Evolutionary conservation across 148 eudicot genomes (phyloP), one percentile per base, ranked within the genome.

Genomic region (Vaccinium myrtillus): DNA sequence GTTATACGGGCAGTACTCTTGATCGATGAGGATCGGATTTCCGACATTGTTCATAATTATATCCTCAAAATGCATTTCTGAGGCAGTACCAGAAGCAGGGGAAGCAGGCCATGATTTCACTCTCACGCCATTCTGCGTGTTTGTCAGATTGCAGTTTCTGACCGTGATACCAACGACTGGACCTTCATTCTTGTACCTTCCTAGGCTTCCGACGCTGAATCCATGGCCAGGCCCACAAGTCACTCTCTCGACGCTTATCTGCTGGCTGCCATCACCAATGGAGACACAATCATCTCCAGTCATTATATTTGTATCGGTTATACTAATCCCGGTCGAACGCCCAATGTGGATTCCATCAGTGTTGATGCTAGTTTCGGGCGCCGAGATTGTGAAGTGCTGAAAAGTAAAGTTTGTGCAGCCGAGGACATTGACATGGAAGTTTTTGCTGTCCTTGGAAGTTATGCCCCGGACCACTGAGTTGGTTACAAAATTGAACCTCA

Each of bases 271-370:
- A 16, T 93, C 94, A 0, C 95, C 98, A 2, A 91, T 85, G 0
- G 95, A 94, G 39, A 94, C 83, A 54, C 97, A 94, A 75, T 92
- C 97, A 36, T 94, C 97, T 13, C 96, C 94, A 0, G 94, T 89
- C 23, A 78, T 67, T 15, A 94, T 89, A 13, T 32, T 36, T 5
- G 84, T 53, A 30, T 86, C 80, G 0, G 69, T 83, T 78, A 95
- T 84, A 1, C 63, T 88, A 16, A 95, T 78, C 1, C 53, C 82
- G 5, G 19, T 36, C 2, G 94, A 91, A 6, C 92, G 89, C 7
- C 90, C 97, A 0, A 95, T 69, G 85, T 91, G 95, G 54, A 92
- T 90, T 2, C 94, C 92, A 30, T 92, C 94, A 0, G 94, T 92
- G 92, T 92, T 92, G 23, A 25, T 48, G 82, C 91, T 89, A 1